phyloP scores from a whole-genome alignment of 768 basidiomycete genomes.

The Podaxis sp. region DNA sequence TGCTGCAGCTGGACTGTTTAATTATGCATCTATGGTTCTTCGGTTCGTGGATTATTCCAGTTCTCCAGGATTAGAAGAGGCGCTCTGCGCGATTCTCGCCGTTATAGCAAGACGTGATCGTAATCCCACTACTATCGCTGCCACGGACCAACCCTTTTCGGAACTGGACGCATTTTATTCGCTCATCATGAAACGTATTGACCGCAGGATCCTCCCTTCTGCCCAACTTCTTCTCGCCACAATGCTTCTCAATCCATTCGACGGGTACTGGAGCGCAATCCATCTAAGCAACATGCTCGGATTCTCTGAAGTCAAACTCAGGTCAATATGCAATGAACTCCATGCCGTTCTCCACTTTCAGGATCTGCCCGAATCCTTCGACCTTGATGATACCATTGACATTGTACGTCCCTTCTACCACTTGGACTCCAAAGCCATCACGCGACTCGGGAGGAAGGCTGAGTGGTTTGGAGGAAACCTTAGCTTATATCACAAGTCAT shows the following conservation, averaged over 20 bases:
- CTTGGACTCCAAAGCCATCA: not conserved
- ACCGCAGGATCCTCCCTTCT: not conserved
- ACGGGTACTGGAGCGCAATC: not conserved
- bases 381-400: not conserved
- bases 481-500: not conserved
- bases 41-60: conserved; percentile 24
- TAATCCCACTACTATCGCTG: not conserved
- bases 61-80: not conserved
- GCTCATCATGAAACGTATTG: conserved; percentile 1
- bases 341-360: not conserved
- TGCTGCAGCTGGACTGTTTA: conserved; percentile 24
- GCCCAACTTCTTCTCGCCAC: not conserved
- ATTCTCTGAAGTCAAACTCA: not conserved
- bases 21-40: conserved; percentile 27
- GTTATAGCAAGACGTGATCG: not conserved
- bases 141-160: not conserved
- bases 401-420: not conserved
- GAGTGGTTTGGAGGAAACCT: not conserved
- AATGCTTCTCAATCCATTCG: not conserved
- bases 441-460: not conserved
- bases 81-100: not conserved
- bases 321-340: not conserved
- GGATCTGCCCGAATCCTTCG: not conserved
- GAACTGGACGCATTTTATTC: conserved; percentile 21
- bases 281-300: not conserved